A percentile compares a stretch with the other conserved stretches of the same genome.
Conservation (phyloP, 164 flowering plant species). For the Platanus orientalis region DNA sequence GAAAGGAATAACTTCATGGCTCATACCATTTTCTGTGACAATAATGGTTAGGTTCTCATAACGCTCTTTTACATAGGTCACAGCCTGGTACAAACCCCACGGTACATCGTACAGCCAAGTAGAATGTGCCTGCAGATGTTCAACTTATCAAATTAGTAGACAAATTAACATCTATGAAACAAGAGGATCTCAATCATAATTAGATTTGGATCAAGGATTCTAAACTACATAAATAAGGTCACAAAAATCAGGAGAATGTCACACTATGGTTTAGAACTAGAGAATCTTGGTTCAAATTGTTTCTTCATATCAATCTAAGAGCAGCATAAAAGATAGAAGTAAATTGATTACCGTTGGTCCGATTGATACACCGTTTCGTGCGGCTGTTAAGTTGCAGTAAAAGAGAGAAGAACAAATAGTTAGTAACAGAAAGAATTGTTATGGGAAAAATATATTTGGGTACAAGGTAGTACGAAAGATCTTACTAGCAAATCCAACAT, state of each 20-base stretch:
- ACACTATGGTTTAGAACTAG: too few relatives aligned
- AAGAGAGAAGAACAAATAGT: not conserved
- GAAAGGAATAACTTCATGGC: too few relatives aligned
- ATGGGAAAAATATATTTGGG: not conserved
- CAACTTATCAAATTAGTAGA: not conserved
- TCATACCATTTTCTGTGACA: conserved; percentile 55
- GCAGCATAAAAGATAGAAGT: too few relatives aligned
- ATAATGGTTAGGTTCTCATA: conserved; percentile 56
- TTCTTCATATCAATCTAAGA: not conserved
- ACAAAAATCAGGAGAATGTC: too few relatives aligned
- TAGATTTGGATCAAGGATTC: too few relatives aligned
- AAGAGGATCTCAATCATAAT: not conserved
- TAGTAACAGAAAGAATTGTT: not conserved
- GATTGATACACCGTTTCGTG: conserved; percentile 38
- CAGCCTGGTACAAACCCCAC: conserved; percentile 63
- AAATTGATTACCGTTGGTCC: conserved; percentile 38
- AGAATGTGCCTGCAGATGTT: conserved; percentile 47
- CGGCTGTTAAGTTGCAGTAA: conserved; percentile 26
- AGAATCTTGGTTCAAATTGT: not conserved
- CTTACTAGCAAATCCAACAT: conserved; percentile 63
- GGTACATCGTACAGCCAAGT: conserved; percentile 70
- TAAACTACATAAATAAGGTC: too few relatives aligned
- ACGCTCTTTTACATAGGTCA: conserved; percentile 54
- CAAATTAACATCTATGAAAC: too few relatives aligned
- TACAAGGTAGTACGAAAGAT: not conserved